phyloP scores from a whole-genome alignment of 257 asterid genomes.

The Solanum chilense region DNA sequence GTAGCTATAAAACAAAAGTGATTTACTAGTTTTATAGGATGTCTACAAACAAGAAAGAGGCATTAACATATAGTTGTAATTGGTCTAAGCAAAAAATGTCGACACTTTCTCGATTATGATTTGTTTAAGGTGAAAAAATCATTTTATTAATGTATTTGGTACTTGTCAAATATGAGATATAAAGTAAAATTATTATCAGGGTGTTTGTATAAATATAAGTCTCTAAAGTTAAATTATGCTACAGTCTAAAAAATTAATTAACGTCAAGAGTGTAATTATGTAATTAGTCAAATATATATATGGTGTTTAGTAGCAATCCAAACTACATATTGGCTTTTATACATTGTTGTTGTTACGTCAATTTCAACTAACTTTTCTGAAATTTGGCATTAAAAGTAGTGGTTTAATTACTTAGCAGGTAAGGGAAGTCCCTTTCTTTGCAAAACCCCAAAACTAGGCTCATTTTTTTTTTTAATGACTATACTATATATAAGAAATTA shows the following conservation, averaged over 20 bases:
- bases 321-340: neutral
- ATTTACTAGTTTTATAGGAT: neutral
- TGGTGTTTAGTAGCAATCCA: neutral
- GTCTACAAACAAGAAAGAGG: neutral
- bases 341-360: neutral
- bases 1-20: neutral
- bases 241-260: neutral
- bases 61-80: neutral
- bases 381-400: neutral
- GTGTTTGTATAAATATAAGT: neutral
- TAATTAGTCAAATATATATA: neutral
- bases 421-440: neutral
- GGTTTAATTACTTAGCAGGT: neutral
- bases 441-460: neutral
- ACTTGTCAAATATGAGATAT: neutral
- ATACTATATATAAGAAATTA: neutral
- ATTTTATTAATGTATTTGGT: neutral
- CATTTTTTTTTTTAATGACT: neutral
- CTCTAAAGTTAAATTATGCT: neutral
- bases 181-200: neutral
- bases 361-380: neutral
- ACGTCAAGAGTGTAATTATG: neutral
- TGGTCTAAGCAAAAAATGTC: neutral
- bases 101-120: too few species aligned
- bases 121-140: too few species aligned